Conservation (phyloP, 441 rosid genomes). For the Eutrema salsugineum region DNA sequence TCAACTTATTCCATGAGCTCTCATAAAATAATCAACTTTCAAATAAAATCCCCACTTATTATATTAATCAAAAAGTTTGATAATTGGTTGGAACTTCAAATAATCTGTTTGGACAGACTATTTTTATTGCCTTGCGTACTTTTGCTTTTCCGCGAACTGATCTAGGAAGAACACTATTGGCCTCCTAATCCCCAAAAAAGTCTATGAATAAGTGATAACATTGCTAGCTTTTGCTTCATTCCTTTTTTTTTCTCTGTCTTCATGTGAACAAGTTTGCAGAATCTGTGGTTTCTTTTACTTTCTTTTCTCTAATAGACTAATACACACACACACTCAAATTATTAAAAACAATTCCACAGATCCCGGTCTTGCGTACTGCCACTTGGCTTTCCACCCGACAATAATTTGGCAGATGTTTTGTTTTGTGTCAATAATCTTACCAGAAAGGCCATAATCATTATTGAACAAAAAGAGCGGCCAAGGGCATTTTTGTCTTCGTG, state of each 20-base stretch:
- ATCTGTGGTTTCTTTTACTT: constrained; percentile 12
- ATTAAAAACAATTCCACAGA: neutral
- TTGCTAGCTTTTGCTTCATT: constrained; percentile 12
- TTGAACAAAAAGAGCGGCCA: neutral
- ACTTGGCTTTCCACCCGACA: constrained; percentile 32
- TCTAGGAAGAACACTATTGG: neutral
- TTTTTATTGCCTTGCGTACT: neutral
- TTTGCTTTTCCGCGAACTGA: neutral
- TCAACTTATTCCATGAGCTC: neutral
- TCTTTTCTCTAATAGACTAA: neutral
- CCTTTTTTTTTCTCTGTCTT: constrained; percentile 11
- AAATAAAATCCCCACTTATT: neutral
- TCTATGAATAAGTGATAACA: constrained; percentile 5
- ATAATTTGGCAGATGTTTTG: constrained; percentile 42
- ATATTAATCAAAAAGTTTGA: neutral
- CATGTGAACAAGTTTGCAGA: constrained; percentile 19
- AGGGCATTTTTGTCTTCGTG: constrained; percentile 35
- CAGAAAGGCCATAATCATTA: constrained; percentile 11
- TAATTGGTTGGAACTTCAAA: neutral
- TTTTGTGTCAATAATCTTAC: constrained; percentile 9
- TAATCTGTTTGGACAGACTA: neutral
- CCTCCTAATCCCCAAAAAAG: neutral
- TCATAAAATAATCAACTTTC: neutral
- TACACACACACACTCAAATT: neutral
- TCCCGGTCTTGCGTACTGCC: constrained; percentile 31